Conservation (phyloP, 2,329 filamentous ascomycete genomes). For the Sporothrix pseudoabietina region DNA sequence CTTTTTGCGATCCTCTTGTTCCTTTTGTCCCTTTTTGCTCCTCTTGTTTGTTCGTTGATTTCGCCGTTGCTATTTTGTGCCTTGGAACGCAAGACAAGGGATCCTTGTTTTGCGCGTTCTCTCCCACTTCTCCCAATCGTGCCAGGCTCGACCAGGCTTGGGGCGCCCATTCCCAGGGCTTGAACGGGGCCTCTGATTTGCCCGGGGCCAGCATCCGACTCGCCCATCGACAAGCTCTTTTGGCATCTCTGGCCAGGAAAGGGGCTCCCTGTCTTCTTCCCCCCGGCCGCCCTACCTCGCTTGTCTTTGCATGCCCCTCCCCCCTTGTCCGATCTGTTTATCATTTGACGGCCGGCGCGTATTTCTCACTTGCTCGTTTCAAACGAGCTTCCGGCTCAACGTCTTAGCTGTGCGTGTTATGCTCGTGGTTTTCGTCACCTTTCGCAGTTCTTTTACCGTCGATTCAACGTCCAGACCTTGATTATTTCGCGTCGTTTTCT, state of each 20-base stretch:
- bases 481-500: background rate
- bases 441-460: background rate
- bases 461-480: background rate
- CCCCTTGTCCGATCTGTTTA: slow-evolving; percentile 9
- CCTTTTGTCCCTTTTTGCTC: background rate
- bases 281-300: background rate
- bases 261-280: background rate
- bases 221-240: slow-evolving; percentile 8
- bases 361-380: background rate
- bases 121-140: background rate
- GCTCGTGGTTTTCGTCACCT: background rate
- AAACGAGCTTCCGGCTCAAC: background rate
- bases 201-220: slow-evolving; percentile 9
- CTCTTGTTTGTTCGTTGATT: background rate
- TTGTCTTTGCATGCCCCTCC: background rate
- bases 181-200: slow-evolving; percentile 2
- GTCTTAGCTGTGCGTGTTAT: slow-evolving; percentile 1
- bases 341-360: background rate
- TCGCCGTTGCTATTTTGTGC: background rate
- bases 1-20: background rate
- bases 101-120: slow-evolving; percentile 1
- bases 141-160: background rate
- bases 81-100: slow-evolving; percentile 8
- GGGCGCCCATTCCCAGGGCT: background rate
- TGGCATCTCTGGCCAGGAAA: background rate